Evolutionary conservation across 2,329 filamentous ascomycete species (phyloP), one percentile per base, ranked within the genome.

Genomic region (Rutstroemia sp.): DNA sequence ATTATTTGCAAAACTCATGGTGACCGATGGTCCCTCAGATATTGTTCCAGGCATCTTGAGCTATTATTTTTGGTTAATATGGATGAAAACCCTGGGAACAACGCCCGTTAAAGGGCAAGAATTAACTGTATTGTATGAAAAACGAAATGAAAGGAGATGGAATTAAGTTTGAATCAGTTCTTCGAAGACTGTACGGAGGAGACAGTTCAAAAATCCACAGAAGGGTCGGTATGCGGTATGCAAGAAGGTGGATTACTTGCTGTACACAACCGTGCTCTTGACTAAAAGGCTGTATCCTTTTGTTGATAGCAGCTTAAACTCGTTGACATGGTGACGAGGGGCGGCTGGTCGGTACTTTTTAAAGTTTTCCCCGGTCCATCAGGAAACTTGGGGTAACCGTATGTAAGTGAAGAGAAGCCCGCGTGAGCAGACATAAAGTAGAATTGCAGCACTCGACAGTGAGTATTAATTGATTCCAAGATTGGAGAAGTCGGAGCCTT

Each of bases 1-100:
- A 72, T 99, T 99, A 76, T 99, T 99, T 68, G 94, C 92, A 76
- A 99, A 73, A 61, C 70, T 73, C 60, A 73, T 60, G 34, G 69
- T 60, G 30, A 71, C 69, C 42, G 69, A 65, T n/a, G 69, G 70
- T 37, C 65, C 66, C 57, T 71, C 68, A 39, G 63, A 67, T 51
- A 67, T 62, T 53, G 66, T 66, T 58, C 61, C 67, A 48, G 66
- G 65, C 68, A 68, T 68, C 42, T 53, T 65, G 61, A 5, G 53
- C 57, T 54, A 54, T 19, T 34, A 21, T 51, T 21, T 51, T 17
- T 17, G 47, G 38, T 46, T 27, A 38, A n/a, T 47, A 21, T 17
- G 41, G 23, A 44, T 19, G 21, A 19, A 44, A 44, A 19, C 1
- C 17, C 17, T 19, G 6, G 17, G 17, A 23, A 47, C 16, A 21